Conservation (phyloP, 306 rosid genomes). For the Malus sieversii region DNA sequence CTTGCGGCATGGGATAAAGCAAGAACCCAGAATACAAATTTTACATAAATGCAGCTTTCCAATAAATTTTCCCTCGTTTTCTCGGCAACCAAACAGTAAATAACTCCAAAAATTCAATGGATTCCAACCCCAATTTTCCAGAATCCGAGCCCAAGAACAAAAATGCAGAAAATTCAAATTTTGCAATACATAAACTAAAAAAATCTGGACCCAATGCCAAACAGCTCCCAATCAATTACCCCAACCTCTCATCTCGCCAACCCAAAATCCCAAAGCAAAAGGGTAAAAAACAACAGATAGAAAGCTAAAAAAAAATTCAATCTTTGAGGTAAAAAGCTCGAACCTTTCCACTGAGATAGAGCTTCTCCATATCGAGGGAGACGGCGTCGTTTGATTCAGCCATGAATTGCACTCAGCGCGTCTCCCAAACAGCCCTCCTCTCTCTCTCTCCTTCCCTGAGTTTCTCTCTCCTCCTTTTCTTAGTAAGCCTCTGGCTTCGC, state of each 20-base stretch:
- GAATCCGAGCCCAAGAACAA: neutral
- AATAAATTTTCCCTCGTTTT: neutral
- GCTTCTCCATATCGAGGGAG: slow-evolving; percentile 75
- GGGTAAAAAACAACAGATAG: neutral
- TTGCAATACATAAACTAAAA: neutral
- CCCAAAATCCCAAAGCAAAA: neutral
- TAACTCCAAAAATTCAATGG: slow-evolving; percentile 2
- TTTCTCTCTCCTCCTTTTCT: slow-evolving; percentile 12
- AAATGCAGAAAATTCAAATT: neutral
- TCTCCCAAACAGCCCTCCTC: slow-evolving; percentile 35
- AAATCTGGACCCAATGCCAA: neutral
- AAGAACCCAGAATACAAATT: neutral
- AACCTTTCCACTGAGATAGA: slow-evolving; percentile 98
- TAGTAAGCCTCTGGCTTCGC: slow-evolving; percentile 21
- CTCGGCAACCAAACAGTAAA: neutral
- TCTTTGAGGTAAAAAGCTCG: neutral
- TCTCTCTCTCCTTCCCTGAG: slow-evolving; percentile 1
- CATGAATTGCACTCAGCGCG: slow-evolving; percentile 50
- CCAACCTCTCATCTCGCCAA: neutral
- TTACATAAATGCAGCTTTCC: neutral
- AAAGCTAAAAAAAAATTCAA: neutral
- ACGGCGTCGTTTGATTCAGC: slow-evolving; percentile 60
- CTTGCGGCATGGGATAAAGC: neutral
- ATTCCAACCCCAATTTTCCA: neutral
- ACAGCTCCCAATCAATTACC: neutral